phyloP scores from a whole-genome alignment of 257 asterid species.

The Solanum lignicaule region DNA sequence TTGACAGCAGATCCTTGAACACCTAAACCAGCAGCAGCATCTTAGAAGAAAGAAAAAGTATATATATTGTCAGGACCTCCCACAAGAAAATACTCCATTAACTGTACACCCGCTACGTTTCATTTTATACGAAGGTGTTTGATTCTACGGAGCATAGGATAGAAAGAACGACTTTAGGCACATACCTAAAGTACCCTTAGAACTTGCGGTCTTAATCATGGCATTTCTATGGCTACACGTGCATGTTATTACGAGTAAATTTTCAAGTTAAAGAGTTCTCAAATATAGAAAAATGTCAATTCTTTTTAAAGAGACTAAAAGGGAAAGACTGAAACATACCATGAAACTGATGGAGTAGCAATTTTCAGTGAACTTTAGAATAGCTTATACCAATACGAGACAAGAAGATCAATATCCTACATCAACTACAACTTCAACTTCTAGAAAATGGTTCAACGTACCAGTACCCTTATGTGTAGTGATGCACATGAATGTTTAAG shows the following conservation, averaged over 20 bases:
- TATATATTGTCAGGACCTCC: not conserved
- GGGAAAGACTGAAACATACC: not conserved
- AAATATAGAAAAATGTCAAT: not conserved
- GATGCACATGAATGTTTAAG: not conserved
- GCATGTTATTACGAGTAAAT: not conserved
- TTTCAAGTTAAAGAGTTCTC: not conserved
- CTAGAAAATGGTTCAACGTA: not conserved
- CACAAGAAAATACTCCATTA: not conserved
- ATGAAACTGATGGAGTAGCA: not conserved
- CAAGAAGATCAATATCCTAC: not conserved
- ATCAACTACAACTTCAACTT: not conserved
- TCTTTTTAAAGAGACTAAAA: not conserved
- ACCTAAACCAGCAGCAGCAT: constrained; percentile 19
- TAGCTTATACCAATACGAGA: not conserved
- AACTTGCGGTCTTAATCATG: not conserved
- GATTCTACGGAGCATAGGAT: not conserved
- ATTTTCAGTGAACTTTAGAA: not conserved
- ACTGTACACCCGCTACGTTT: not conserved
- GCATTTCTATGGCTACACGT: not conserved
- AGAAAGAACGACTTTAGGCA: no score
- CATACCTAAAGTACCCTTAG: not conserved
- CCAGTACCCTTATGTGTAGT: not conserved
- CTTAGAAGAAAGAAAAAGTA: not conserved
- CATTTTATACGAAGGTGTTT: not conserved
- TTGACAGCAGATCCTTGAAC: constrained; percentile 14